phyloP scores from a whole-genome alignment of 169 alveolate species.

The Plasmodium cynomolgi region DNA sequence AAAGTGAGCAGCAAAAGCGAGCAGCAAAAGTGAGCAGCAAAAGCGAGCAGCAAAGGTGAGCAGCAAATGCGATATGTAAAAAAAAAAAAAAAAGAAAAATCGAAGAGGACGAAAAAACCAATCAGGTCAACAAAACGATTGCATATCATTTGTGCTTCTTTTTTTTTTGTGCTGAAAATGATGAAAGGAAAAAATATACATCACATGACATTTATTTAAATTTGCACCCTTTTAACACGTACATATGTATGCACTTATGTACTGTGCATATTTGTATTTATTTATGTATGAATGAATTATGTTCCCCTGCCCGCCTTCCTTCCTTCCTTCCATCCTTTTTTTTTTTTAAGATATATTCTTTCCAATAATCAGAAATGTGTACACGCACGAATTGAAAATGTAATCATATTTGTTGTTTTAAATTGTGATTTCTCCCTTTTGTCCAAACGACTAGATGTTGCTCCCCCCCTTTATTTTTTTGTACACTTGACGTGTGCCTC shows the following conservation, averaged over 20 bases:
- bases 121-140: conserved; percentile 13
- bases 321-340: neutral
- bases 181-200: neutral
- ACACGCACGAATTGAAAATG: conserved; percentile 11
- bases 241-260: conserved; percentile 1
- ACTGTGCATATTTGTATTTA: conserved; percentile 5
- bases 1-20: neutral
- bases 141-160: conserved; percentile 14
- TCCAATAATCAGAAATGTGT: conserved; percentile 23
- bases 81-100: conserved; percentile 20
- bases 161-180: conserved; percentile 7
- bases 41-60: neutral
- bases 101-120: conserved; percentile 34
- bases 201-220: conserved; percentile 13
- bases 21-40: neutral
- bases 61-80: neutral
- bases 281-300: neutral
- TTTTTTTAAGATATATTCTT: conserved; percentile 12
- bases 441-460: conserved; percentile 57
- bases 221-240: conserved; percentile 59
- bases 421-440: conserved; percentile 11
- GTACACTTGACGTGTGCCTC: neutral
- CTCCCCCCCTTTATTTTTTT: neutral
- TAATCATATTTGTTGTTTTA: conserved; percentile 59
- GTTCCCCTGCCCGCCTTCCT: neutral